Evolutionary conservation across 192 early-diverging fungal species (phyloP).

Genomic region (Dissophora ornata): DNA sequence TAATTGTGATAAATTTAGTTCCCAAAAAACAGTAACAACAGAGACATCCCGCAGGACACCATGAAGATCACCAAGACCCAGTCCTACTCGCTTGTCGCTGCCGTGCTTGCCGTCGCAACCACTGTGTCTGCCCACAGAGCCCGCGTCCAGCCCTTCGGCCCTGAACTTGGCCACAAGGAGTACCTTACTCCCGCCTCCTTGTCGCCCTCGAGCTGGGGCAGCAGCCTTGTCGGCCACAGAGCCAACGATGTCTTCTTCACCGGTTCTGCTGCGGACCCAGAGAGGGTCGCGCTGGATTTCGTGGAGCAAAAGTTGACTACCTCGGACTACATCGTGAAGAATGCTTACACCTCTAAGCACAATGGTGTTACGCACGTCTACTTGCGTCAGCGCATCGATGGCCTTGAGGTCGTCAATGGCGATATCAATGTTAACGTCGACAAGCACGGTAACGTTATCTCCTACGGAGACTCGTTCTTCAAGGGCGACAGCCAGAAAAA

Average conservation of each 20-base stretch:
- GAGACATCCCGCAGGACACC: conserved; percentile 1
- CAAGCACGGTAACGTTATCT: conserved; percentile 72
- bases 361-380: conserved; percentile 89
- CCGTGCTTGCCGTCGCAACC: conserved; percentile 30
- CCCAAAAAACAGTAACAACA: conserved; percentile 7
- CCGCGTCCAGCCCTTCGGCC: conserved; percentile 51
- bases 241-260: conserved; percentile 29
- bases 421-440: conserved; percentile 89
- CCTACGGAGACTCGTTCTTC: conserved; percentile 79
- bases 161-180: conserved; percentile 50
- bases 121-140: conserved; percentile 35
- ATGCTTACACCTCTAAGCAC: conserved; percentile 75
- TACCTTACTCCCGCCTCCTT: conserved; percentile 29
- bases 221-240: conserved; percentile 9
- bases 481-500: conserved; percentile 27
- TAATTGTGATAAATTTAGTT: not conserved
- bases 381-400: conserved; percentile 76
- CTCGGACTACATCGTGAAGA: conserved; percentile 69
- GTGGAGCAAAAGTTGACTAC: conserved; percentile 54
- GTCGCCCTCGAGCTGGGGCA: conserved; percentile 1
- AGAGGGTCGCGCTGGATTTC: conserved; percentile 61
- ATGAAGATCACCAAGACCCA: conserved; percentile 49
- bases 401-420: conserved; percentile 80
- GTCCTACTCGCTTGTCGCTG: conserved; percentile 38
- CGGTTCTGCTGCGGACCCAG: conserved; percentile 36